Evolutionary conservation across 495 filamentous ascomycete species (phyloP).

Genomic region (Hyaloscypha variabilis): DNA sequence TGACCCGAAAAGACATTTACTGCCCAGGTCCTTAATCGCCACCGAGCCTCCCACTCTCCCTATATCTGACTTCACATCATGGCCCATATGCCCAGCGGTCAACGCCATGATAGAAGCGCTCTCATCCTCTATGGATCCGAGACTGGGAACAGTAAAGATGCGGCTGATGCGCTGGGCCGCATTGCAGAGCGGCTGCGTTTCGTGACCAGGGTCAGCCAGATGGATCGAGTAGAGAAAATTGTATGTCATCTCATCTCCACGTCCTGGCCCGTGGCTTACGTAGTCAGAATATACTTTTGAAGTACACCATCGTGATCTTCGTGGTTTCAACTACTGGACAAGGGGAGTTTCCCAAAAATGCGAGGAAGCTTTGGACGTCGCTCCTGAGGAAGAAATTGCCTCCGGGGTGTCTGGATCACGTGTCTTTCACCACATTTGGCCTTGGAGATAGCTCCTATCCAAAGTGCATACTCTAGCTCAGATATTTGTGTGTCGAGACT

Average conservation of each 20-base stretch:
- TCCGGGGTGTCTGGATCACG: conserved; percentile 62
- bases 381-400: conserved; percentile 78
- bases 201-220: conserved; percentile 67
- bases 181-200: conserved; percentile 77
- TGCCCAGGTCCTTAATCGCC: not conserved
- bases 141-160: conserved; percentile 89
- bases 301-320: conserved; percentile 70
- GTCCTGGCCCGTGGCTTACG: conserved; percentile 19
- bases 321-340: conserved; percentile 92
- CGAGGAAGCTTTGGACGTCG: conserved; percentile 79
- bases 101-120: conserved; percentile 54
- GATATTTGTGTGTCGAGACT: not conserved
- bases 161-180: conserved; percentile 80
- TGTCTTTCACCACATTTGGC: conserved; percentile 84
- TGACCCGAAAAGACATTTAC: conserved; percentile 3
- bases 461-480: conserved; percentile 54
- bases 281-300: conserved; percentile 44
- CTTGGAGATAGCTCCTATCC: conserved; percentile 93
- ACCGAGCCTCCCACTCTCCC: not conserved
- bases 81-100: conserved; percentile 28
- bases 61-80: conserved; percentile 19
- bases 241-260: conserved; percentile 50
- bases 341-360: conserved; percentile 86
- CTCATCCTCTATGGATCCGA: conserved; percentile 92
- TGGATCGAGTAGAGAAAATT: conserved; percentile 75